Evolutionary conservation across 2,329 filamentous ascomycete species (phyloP).

Genomic region (Hypoxylon sp.): DNA sequence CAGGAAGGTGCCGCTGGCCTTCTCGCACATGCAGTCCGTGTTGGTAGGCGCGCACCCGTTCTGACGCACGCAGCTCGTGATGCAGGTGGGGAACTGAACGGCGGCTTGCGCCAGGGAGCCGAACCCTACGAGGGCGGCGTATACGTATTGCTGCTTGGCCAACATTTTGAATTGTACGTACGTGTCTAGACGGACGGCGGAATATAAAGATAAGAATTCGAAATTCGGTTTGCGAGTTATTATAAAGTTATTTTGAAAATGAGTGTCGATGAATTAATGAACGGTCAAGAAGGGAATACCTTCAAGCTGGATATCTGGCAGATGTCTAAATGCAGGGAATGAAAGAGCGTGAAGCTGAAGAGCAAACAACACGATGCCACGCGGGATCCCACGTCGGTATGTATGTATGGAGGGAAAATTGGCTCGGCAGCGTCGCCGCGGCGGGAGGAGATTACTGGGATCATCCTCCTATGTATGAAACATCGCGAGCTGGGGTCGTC

Average conservation of each 20-base stretch:
- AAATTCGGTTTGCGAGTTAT: slow-evolving; percentile 9
- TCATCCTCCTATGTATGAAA: slow-evolving; percentile 49
- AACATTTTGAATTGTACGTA: slow-evolving; percentile 45
- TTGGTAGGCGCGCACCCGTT: slow-evolving; percentile 54
- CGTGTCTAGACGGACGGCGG: not conserved
- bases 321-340: slow-evolving; percentile 30
- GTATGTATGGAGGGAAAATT: slow-evolving; percentile 36
- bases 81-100: slow-evolving; percentile 54
- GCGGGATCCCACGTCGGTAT: slow-evolving; percentile 25
- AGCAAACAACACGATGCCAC: slow-evolving; percentile 19
- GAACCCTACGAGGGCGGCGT: slow-evolving; percentile 44
- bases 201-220: not conserved
- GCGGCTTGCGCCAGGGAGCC: slow-evolving; percentile 48
- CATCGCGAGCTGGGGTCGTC: slow-evolving; percentile 41
- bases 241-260: slow-evolving; percentile 23
- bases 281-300: slow-evolving; percentile 29
- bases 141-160: slow-evolving; percentile 46
- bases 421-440: slow-evolving; percentile 20
- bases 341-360: slow-evolving; percentile 34
- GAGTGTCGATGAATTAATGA: slow-evolving; percentile 36
- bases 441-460: slow-evolving; percentile 34
- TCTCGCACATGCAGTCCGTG: slow-evolving; percentile 58
- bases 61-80: slow-evolving; percentile 56
- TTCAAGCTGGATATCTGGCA: slow-evolving; percentile 26
- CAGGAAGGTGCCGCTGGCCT: slow-evolving; percentile 55